Evolutionary conservation across 441 rosid species (phyloP).

Genomic region (Erodium texanum): DNA sequence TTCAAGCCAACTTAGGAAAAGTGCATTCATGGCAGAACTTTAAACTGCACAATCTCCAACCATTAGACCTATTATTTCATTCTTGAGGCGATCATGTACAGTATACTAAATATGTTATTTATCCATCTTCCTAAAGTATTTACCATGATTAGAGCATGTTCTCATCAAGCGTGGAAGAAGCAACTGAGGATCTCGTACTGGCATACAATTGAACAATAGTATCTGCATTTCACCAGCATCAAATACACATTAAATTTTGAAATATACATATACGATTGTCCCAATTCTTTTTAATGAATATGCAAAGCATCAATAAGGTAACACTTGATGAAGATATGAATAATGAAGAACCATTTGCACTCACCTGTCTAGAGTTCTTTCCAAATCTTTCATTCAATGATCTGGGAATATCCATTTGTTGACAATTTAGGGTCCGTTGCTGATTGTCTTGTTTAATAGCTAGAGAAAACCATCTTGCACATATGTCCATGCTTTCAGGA

Average conservation of each 20-base stretch:
- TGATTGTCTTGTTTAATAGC: slow-evolving; percentile 35
- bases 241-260: neutral
- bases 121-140: neutral
- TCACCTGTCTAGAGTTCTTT: slow-evolving; percentile 52
- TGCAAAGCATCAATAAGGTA: neutral
- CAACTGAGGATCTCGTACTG: slow-evolving; percentile 85
- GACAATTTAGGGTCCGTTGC: slow-evolving; percentile 3
- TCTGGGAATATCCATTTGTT: slow-evolving; percentile 20
- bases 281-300: neutral
- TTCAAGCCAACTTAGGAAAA: neutral
- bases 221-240: slow-evolving; percentile 40
- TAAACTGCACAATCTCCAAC: neutral
- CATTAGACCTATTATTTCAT: neutral
- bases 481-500: slow-evolving; percentile 91
- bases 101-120: neutral
- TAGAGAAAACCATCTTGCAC: slow-evolving; percentile 77
- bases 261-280: neutral
- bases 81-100: neutral
- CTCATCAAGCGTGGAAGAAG: slow-evolving; percentile 67
- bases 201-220: slow-evolving; percentile 84
- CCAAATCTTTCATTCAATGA: slow-evolving; percentile 20
- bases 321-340: neutral
- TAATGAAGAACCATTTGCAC: neutral
- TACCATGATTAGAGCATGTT: neutral
- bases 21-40: neutral